These are phyloP conservation scores for Nissolia schottii DNA, from an alignment of 306 rosid species.

Conservation along the genomic window DNA sequence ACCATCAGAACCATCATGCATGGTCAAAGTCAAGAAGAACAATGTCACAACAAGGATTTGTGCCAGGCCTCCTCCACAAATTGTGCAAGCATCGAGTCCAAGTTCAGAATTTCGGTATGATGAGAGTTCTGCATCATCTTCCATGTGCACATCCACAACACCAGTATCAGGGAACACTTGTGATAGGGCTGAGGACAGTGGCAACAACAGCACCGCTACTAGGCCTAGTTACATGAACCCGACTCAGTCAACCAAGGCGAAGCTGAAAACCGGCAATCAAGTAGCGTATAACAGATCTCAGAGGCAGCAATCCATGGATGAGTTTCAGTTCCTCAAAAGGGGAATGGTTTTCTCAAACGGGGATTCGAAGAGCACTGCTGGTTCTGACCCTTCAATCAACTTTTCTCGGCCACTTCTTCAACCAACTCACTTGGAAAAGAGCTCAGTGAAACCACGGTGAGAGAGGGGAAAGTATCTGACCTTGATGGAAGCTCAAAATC, in stretches of 20 bases:
- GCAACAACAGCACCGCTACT: constrained; percentile 32
- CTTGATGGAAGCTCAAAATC: constrained; percentile 16
- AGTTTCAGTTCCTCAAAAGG: constrained; percentile 71
- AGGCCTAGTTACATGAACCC: constrained; percentile 84
- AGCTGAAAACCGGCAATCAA: constrained; percentile 41
- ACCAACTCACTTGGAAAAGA: constrained; percentile 51
- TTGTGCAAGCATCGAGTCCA: constrained; percentile 78
- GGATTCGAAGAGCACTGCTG: constrained; percentile 76
- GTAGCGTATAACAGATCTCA: constrained; percentile 49
- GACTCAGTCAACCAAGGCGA: constrained; percentile 82
- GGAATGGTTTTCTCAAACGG: constrained; percentile 56
- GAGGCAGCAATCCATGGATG: constrained; percentile 98
- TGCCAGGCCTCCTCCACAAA: constrained; percentile 71
- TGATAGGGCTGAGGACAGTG: constrained; percentile 72
- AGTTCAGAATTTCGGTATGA: constrained; percentile 82
- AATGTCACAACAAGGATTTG: constrained; percentile 81
- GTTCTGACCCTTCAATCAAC: constrained; percentile 64
- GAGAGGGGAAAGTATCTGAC: neutral
- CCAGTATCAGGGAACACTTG: constrained; percentile 73
- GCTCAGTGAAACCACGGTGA: constrained; percentile 40
- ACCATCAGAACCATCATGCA: constrained; percentile 38
- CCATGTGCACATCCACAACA: constrained; percentile 79
- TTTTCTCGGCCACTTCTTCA: constrained; percentile 56
- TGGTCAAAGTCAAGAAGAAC: constrained; percentile 71
- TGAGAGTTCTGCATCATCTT: constrained; percentile 91